Evolutionary conservation across 2,329 filamentous ascomycete species (phyloP).

Genomic region (Alternaria hordeiaustralica): DNA sequence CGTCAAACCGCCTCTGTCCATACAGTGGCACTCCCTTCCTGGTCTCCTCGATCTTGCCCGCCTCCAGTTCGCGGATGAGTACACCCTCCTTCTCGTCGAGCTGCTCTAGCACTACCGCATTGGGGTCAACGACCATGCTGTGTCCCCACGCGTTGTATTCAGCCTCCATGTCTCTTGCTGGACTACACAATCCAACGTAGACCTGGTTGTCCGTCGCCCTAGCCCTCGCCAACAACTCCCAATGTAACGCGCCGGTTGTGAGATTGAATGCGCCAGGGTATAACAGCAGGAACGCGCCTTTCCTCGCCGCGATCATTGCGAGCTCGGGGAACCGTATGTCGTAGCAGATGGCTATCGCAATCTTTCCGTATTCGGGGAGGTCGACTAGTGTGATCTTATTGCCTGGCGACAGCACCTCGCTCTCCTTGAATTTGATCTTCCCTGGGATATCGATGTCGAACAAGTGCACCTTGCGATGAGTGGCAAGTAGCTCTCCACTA

Average conservation of each 20-base stretch:
- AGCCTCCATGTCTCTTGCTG: slow-evolving; percentile 78
- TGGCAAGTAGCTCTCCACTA: slow-evolving; percentile 77
- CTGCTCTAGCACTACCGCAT: slow-evolving; percentile 81
- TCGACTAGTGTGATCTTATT: slow-evolving; percentile 86
- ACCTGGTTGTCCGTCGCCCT: slow-evolving; percentile 93
- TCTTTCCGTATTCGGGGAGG: slow-evolving; percentile 83
- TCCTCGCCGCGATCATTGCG: slow-evolving; percentile 84
- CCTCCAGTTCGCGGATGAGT: slow-evolving; percentile 65
- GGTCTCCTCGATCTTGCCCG: slow-evolving; percentile 50
- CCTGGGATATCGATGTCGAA: slow-evolving; percentile 98
- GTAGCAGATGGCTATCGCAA: slow-evolving; percentile 94
- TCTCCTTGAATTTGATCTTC: slow-evolving; percentile 90
- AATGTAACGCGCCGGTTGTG: slow-evolving; percentile 91
- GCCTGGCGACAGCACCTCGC: slow-evolving; percentile 84
- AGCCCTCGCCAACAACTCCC: slow-evolving; percentile 81
- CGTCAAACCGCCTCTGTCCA: slow-evolving; percentile 87
- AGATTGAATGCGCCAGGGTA: slow-evolving; percentile 98
- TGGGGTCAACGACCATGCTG: slow-evolving; percentile 85
- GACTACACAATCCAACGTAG: slow-evolving; percentile 91
- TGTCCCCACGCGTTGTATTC: slow-evolving; percentile 92
- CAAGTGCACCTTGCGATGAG: slow-evolving; percentile 91
- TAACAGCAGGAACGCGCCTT: slow-evolving; percentile 83
- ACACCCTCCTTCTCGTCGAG: slow-evolving; percentile 79
- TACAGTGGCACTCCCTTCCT: slow-evolving; percentile 80
- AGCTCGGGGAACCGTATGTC: slow-evolving; percentile 96